phyloP scores from a whole-genome alignment of 371 early-diverging fungal species.

The Rhizomucor pusillus region DNA sequence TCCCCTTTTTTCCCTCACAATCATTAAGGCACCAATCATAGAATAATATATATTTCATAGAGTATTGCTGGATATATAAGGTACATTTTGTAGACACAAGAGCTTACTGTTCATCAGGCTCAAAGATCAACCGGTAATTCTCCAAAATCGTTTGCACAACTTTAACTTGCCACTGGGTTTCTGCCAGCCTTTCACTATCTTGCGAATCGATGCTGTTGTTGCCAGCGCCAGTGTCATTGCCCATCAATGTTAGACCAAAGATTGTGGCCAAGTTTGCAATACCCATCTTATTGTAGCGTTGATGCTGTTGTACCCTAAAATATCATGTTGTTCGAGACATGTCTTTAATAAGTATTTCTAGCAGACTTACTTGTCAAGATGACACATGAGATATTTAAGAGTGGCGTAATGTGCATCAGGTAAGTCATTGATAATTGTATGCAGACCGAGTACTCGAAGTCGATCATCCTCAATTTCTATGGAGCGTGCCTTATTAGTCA shows the following conservation, averaged over 20 bases:
- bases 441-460: conserved; percentile 56
- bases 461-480: conserved; percentile 60
- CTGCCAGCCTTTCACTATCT: conserved; percentile 43
- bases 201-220: conserved; percentile 20
- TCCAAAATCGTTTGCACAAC: conserved; percentile 62
- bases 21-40: no score
- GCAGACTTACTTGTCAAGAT: conserved; percentile 61
- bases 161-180: conserved; percentile 57
- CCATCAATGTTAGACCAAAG: conserved; percentile 88
- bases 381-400: conserved; percentile 68
- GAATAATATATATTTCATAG: no score
- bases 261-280: conserved; percentile 82
- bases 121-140: conserved; percentile 61
- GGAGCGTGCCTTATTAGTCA: not conserved
- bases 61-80: no score
- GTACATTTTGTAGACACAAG: no score
- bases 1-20: no score
- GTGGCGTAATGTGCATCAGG: conserved; percentile 78
- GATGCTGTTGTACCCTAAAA: conserved; percentile 68
- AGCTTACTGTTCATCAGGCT: conserved; percentile 42
- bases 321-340: conserved; percentile 2
- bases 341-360: not conserved
- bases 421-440: conserved; percentile 67
- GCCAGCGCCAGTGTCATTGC: conserved; percentile 30
- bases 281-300: conserved; percentile 85